Percentiles rank a stretch among this genome's conserved stretches.
phyloP scores from a whole-genome alignment of 116 monocot species.

The Trichopus zeylanicus region DNA sequence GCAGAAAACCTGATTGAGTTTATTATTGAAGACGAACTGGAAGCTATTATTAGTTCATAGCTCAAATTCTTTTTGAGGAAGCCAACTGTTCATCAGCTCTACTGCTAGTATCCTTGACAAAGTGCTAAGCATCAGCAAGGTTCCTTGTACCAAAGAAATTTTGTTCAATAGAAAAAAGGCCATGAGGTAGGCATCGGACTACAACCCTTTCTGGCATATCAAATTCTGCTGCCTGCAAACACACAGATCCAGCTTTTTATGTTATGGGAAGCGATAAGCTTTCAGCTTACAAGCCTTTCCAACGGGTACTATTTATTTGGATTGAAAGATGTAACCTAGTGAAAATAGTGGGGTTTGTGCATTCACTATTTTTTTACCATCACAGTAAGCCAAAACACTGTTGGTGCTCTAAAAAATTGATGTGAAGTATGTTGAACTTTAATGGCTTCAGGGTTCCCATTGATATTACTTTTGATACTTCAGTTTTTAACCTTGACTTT shows the following conservation, averaged over 20 bases:
- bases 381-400: too few species aligned
- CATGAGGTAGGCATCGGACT: too few species aligned
- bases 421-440: not conserved
- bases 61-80: not conserved
- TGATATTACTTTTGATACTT: too few species aligned
- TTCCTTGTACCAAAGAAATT: not conserved
- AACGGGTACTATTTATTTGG: too few species aligned
- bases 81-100: not conserved
- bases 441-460: too few species aligned
- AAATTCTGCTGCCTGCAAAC: too few species aligned
- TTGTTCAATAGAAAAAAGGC: not conserved
- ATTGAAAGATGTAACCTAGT: too few species aligned
- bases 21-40: conserved; percentile 13
- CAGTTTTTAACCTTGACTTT: too few species aligned
- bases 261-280: not conserved
- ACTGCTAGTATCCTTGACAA: not conserved
- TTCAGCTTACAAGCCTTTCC: too few species aligned
- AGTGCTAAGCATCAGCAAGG: not conserved
- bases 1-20: conserved; percentile 55
- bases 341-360: too few species aligned
- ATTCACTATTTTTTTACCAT: too few species aligned
- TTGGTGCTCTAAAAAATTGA: not conserved
- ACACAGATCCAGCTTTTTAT: not conserved
- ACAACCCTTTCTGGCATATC: too few species aligned
- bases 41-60: not conserved